These are phyloP conservation scores for Penicillium verrucosum DNA, from an alignment of 2,329 filamentous ascomycete species.

Conservation along the genomic window DNA sequence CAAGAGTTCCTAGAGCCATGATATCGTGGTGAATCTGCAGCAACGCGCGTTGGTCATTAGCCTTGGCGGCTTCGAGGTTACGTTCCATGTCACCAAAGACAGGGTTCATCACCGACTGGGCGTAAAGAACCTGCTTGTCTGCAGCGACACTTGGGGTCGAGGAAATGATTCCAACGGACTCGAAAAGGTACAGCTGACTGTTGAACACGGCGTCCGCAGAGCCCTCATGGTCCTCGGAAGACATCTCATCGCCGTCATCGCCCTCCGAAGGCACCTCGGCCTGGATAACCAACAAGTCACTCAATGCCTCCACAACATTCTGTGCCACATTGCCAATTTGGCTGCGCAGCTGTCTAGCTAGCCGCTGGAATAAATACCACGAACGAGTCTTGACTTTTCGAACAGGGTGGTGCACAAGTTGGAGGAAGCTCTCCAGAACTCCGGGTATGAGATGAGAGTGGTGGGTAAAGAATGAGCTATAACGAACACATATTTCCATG, in stretches of 20 bases:
- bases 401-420: constrained; percentile 82
- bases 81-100: constrained; percentile 85
- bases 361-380: constrained; percentile 94
- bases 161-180: constrained; percentile 88
- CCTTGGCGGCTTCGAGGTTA: constrained; percentile 71
- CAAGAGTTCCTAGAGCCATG: constrained; percentile 89
- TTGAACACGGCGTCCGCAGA: constrained; percentile 88
- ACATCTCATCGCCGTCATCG: constrained; percentile 83
- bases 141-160: constrained; percentile 73
- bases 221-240: constrained; percentile 85
- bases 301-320: constrained; percentile 84
- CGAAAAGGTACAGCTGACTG: constrained; percentile 88
- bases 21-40: constrained; percentile 95
- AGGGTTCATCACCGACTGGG: constrained; percentile 82
- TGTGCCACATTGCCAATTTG: constrained; percentile 88
- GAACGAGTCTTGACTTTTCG: constrained; percentile 83
- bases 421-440: constrained; percentile 87
- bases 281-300: constrained; percentile 83
- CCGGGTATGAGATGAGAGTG: constrained; percentile 77
- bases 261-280: constrained; percentile 79
- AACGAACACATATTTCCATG: constrained; percentile 97
- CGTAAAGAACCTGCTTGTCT: constrained; percentile 84
- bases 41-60: constrained; percentile 74
- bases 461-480: constrained; percentile 86
- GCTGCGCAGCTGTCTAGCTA: constrained; percentile 80